These are phyloP conservation scores for Holtermannia corniformis DNA, from an alignment of 768 basidiomycete genomes.

Conservation along the genomic window DNA sequence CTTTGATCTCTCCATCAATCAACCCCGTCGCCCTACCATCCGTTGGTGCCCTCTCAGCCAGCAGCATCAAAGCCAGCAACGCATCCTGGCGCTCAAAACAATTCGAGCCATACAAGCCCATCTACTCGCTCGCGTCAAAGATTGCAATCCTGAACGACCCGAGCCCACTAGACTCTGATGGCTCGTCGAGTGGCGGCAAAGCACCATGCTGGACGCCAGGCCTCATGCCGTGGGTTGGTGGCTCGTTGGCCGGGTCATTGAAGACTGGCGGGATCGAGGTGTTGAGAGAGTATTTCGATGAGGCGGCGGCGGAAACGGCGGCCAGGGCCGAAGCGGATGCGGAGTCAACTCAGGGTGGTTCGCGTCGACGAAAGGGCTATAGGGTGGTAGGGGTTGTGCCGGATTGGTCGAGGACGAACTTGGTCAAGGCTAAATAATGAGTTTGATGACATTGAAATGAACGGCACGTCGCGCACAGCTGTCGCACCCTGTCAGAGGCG, in stretches of 20 bases:
- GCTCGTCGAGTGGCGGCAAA: conserved; percentile 55
- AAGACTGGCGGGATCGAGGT: conserved; percentile 82
- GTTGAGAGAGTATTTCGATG: conserved; percentile 76
- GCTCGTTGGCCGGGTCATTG: conserved; percentile 83
- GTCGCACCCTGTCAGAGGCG: no score
- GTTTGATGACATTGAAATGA: no score
- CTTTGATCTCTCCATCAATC: background rate
- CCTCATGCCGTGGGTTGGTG: conserved; percentile 83
- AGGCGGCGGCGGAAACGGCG: conserved; percentile 29
- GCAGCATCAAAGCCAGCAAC: conserved; percentile 11
- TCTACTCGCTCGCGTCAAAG: conserved; percentile 62
- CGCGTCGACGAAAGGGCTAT: conserved; percentile 51
- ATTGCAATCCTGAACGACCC: conserved; percentile 77
- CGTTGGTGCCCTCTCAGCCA: conserved; percentile 2
- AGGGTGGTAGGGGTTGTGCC: conserved; percentile 48
- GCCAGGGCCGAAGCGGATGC: conserved; percentile 42
- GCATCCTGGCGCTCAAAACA: conserved; percentile 13
- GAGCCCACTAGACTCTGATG: conserved; percentile 36
- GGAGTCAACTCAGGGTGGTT: conserved; percentile 10
- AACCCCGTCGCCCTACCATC: conserved; percentile 3
- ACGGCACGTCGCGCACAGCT: no score
- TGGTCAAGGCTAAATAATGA: background rate
- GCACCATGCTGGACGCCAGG: conserved; percentile 81
- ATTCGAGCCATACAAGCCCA: conserved; percentile 65
- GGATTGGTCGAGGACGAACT: conserved; percentile 32